Evolutionary conservation across 495 filamentous ascomycete genomes (phyloP).

Genomic region (Astrocystis sublimbata): DNA sequence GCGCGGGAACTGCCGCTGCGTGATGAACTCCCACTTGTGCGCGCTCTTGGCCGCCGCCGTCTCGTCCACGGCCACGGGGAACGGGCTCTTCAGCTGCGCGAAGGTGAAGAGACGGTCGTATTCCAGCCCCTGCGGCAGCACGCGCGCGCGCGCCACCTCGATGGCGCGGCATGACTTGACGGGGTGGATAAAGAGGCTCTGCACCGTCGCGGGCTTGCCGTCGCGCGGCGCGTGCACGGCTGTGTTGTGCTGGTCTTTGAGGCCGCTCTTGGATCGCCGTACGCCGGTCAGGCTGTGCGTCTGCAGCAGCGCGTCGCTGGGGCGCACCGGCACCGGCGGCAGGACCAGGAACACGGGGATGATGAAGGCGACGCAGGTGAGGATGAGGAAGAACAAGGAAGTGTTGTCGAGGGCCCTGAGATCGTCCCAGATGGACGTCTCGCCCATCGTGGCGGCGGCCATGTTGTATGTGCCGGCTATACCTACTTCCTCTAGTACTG

Average conservation of each 20-base stretch:
- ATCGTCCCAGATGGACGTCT: constrained; percentile 10
- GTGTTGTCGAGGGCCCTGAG: constrained; percentile 33
- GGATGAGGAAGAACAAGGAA: constrained; percentile 42
- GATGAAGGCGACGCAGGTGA: constrained; percentile 50
- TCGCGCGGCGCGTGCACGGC: constrained; percentile 38
- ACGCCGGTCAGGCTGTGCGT: constrained; percentile 46
- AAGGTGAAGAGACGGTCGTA: constrained; percentile 87
- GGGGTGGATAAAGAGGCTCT: constrained; percentile 84
- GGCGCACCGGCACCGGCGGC: constrained; percentile 45
- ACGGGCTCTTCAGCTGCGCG: constrained; percentile 63
- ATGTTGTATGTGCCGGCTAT: background rate
- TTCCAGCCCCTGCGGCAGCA: constrained; percentile 71
- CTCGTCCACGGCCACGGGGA: constrained; percentile 42
- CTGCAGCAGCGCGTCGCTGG: constrained; percentile 49
- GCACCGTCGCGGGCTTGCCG: constrained; percentile 49
- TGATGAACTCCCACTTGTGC: constrained; percentile 75
- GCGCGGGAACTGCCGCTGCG: constrained; percentile 70
- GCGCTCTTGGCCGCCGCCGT: constrained; percentile 45
- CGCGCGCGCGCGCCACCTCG: constrained; percentile 65
- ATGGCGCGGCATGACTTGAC: constrained; percentile 85
- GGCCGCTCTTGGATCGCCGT: constrained; percentile 39
- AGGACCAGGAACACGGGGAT: constrained; percentile 50
- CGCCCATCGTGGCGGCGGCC: constrained; percentile 5
- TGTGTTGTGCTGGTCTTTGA: constrained; percentile 40
- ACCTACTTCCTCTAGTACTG: too few relatives aligned